phyloP scores from a whole-genome alignment of 257 asterid species.

The Przewalskia tangutica region DNA sequence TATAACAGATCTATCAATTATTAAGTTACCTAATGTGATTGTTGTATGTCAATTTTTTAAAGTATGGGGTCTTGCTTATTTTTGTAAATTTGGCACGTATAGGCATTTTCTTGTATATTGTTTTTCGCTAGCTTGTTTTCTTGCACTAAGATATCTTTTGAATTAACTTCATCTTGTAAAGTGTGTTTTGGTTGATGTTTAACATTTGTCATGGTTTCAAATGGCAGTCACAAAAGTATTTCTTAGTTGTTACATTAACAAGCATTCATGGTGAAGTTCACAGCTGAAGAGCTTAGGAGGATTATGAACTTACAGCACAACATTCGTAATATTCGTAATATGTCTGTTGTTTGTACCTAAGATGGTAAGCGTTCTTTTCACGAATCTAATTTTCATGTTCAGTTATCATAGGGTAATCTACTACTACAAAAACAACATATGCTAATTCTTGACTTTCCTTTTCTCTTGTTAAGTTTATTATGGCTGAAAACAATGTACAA shows the following conservation, averaged over 20 bases:
- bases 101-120: background rate
- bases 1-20: background rate
- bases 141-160: background rate
- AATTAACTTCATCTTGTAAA: background rate
- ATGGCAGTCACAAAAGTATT: background rate
- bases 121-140: background rate
- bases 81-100: background rate
- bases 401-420: too few species aligned
- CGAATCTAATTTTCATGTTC: too few species aligned
- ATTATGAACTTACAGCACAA: conserved; percentile 35
- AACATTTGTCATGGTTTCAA: background rate
- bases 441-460: too few species aligned
- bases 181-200: background rate
- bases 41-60: background rate
- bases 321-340: conserved; percentile 32
- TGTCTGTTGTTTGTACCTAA: too few species aligned
- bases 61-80: background rate
- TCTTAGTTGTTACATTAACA: background rate
- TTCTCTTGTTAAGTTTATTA: too few species aligned
- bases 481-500: too few species aligned
- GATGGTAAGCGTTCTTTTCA: too few species aligned
- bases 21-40: background rate
- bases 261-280: conserved; percentile 31
- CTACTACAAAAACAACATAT: too few species aligned
- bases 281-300: conserved; percentile 29